Conservation (phyloP, 495 filamentous ascomycete species). For the Halenospora varia region DNA sequence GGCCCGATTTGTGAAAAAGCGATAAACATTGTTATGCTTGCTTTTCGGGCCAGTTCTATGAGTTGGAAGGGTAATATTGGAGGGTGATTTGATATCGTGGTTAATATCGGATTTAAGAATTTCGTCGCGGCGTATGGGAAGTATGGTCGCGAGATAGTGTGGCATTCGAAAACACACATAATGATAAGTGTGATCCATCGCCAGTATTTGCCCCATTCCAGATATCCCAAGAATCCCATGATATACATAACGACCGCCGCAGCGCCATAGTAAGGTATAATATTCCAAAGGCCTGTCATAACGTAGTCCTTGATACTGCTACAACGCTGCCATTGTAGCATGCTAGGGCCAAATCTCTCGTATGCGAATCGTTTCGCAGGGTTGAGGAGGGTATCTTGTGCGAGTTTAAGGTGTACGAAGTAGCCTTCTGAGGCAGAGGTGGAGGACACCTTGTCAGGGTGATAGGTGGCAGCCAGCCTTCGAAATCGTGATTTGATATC, state of each 20-base stretch:
- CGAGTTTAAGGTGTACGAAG: slow-evolving; percentile 78
- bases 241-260: slow-evolving; percentile 60
- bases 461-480: slow-evolving; percentile 75
- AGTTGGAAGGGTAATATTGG: slow-evolving; percentile 88
- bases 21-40: slow-evolving; percentile 78
- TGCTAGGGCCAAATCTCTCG: slow-evolving; percentile 81
- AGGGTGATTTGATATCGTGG: slow-evolving; percentile 43
- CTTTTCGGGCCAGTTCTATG: slow-evolving; percentile 69
- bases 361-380: slow-evolving; percentile 85
- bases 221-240: slow-evolving; percentile 71
- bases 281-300: slow-evolving; percentile 51
- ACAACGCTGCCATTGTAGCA: slow-evolving; percentile 64
- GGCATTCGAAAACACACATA: slow-evolving; percentile 69
- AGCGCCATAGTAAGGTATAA: slow-evolving; percentile 59
- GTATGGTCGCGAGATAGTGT: slow-evolving; percentile 64
- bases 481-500: slow-evolving; percentile 82
- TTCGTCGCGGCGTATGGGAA: slow-evolving; percentile 50
- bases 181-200: slow-evolving; percentile 72
- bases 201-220: slow-evolving; percentile 86
- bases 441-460: slow-evolving; percentile 75
- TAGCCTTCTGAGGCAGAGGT: slow-evolving; percentile 47
- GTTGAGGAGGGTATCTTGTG: slow-evolving; percentile 78
- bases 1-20: slow-evolving; percentile 82
- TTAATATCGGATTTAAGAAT: slow-evolving; percentile 61
- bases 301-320: slow-evolving; percentile 72